Evolutionary conservation across 2,329 filamentous ascomycete species (phyloP).

Genomic region (Fusarium nisikadoi): DNA sequence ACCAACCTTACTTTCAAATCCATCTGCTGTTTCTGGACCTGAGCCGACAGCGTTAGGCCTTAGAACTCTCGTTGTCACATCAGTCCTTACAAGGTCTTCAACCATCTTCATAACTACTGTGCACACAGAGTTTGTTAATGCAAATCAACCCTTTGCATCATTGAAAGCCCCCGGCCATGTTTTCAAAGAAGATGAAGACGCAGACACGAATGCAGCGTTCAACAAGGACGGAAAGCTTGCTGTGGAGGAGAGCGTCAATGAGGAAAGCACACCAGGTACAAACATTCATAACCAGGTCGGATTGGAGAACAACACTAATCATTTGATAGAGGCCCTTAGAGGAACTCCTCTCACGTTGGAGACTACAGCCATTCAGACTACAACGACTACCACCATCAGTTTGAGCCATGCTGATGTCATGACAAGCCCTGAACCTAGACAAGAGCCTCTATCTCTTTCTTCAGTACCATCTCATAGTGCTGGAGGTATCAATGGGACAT

Average conservation of each 20-base stretch:
- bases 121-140: constrained; percentile 25
- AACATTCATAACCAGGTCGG: neutral
- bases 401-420: neutral
- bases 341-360: neutral
- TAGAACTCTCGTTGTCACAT: constrained; percentile 35
- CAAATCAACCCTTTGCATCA: constrained; percentile 9
- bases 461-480: neutral
- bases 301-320: neutral
- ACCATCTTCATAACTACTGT: constrained; percentile 29
- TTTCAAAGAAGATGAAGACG: constrained; percentile 24
- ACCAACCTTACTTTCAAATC: neutral
- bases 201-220: constrained; percentile 6
- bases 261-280: neutral
- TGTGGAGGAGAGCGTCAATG: neutral
- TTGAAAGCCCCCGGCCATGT: constrained; percentile 15
- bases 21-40: neutral
- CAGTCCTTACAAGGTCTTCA: constrained; percentile 35
- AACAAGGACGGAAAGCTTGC: constrained; percentile 10
- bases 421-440: constrained; percentile 10
- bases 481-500: constrained; percentile 2
- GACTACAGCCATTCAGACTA: neutral
- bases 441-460: constrained; percentile 1
- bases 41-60: neutral
- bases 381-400: constrained; percentile 5
- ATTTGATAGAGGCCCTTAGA: constrained; percentile 1